A percentile compares a stretch with the other conserved stretches of the same genome.
Evolutionary conservation across 331 rosid genomes (phyloP).

Genomic region (Cucumis variabilis): DNA sequence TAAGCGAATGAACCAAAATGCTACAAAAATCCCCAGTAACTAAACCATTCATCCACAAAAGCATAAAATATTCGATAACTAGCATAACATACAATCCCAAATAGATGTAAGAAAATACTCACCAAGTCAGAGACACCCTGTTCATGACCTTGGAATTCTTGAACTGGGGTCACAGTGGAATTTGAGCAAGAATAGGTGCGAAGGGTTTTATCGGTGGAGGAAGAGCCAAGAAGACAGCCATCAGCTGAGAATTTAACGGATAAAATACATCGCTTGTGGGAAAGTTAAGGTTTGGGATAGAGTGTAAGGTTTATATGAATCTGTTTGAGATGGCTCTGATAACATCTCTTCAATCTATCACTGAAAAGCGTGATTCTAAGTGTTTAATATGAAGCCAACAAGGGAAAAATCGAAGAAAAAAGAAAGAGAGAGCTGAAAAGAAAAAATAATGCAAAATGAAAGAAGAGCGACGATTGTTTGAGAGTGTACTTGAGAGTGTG

Average conservation of each 20-base stretch:
- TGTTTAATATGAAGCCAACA: not conserved
- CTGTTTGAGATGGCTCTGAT: conserved; percentile 50
- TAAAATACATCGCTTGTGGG: conserved; percentile 75
- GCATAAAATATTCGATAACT: not conserved
- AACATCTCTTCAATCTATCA: conserved; percentile 38
- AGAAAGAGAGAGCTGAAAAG: too few relatives aligned
- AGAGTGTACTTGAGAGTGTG: too few relatives aligned
- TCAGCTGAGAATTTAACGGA: conserved; percentile 87
- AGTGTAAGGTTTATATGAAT: conserved; percentile 65
- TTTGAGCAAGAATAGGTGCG: conserved; percentile 61
- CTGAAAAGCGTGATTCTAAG: not conserved
- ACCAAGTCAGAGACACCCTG: conserved; percentile 95
- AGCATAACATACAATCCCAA: not conserved
- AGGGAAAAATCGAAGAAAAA: not conserved
- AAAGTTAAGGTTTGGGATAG: conserved; percentile 80
- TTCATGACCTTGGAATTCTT: conserved; percentile 75
- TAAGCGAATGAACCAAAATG: conserved; percentile 28
- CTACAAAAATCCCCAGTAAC: not conserved
- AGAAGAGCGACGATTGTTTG: too few relatives aligned
- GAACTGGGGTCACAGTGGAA: conserved; percentile 62
- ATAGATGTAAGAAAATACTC: conserved; percentile 13
- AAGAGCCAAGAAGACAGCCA: conserved; percentile 87
- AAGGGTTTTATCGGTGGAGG: conserved; percentile 91
- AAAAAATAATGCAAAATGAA: too few relatives aligned
- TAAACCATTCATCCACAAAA: not conserved